phyloP scores from a whole-genome alignment of 108 stramenopile genomes.

The Nitzschia sp. region DNA sequence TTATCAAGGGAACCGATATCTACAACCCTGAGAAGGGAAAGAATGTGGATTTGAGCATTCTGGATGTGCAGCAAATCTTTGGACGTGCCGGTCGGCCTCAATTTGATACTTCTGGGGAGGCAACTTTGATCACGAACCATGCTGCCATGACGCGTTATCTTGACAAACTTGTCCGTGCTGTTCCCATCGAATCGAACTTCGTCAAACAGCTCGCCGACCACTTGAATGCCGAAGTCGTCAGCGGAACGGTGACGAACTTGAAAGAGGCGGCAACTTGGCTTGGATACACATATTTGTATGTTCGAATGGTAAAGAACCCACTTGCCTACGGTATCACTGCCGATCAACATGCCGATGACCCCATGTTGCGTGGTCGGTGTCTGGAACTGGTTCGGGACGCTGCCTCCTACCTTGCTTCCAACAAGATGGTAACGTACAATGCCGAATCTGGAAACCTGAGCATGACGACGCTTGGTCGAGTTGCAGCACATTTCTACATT shows the following conservation, averaged over 20 bases:
- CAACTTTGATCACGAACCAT: slow-evolving; percentile 93
- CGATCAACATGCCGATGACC: slow-evolving; percentile 79
- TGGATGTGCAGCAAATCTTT: slow-evolving; percentile 99
- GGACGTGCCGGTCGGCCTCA: slow-evolving; percentile 96
- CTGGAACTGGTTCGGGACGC: slow-evolving; percentile 83
- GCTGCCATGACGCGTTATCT: slow-evolving; percentile 91
- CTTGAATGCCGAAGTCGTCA: slow-evolving; percentile 97
- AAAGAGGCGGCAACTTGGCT: slow-evolving; percentile 94
- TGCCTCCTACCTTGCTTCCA: slow-evolving; percentile 79
- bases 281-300: slow-evolving; percentile 95
- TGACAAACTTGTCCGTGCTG: slow-evolving; percentile 89
- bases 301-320: slow-evolving; percentile 94
- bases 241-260: slow-evolving; percentile 95
- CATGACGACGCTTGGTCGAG: slow-evolving; percentile 92
- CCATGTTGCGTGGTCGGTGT: slow-evolving; percentile 59
- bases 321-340: slow-evolving; percentile 91
- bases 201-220: slow-evolving; percentile 97
- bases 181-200: slow-evolving; percentile 94
- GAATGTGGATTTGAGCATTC: slow-evolving; percentile 89
- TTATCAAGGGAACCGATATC: slow-evolving; percentile 98
- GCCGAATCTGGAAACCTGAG: slow-evolving; percentile 86
- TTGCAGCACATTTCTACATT: slow-evolving; percentile 99
- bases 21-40: slow-evolving; percentile 99
- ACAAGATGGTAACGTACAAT: slow-evolving; percentile 90
- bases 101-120: slow-evolving; percentile 93